phyloP scores from a whole-genome alignment of 2,329 filamentous ascomycete species.

The Cordyceps javanica region DNA sequence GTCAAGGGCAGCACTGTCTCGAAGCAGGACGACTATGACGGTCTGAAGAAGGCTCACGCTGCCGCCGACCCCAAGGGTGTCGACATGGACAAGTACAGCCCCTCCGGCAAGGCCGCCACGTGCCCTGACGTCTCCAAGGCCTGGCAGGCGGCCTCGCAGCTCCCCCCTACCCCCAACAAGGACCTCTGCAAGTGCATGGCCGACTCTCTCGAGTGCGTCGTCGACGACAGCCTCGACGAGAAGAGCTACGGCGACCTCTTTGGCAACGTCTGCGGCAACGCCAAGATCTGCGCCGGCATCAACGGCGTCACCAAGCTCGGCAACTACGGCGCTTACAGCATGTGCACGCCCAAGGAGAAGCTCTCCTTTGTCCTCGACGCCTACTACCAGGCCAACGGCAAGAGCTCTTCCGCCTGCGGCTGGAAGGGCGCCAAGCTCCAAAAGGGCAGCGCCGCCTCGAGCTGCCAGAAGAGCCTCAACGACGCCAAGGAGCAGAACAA shows the following conservation, averaged over 20 bases:
- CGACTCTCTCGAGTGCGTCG: slow-evolving; percentile 63
- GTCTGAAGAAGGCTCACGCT: slow-evolving; percentile 64
- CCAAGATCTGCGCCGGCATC: slow-evolving; percentile 61
- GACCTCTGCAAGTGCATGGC: slow-evolving; percentile 83
- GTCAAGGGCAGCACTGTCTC: slow-evolving; percentile 43
- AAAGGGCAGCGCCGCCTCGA: slow-evolving; percentile 38
- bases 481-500: slow-evolving; percentile 55
- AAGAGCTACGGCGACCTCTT: slow-evolving; percentile 65
- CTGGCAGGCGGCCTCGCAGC: slow-evolving; percentile 58
- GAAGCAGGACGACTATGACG: slow-evolving; percentile 68
- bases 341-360: slow-evolving; percentile 66
- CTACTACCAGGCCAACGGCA: slow-evolving; percentile 50
- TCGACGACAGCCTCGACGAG: slow-evolving; percentile 49
- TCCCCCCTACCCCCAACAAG: slow-evolving; percentile 77
- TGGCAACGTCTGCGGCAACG: slow-evolving; percentile 61
- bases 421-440: slow-evolving; percentile 62
- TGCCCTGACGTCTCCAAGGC: slow-evolving; percentile 62
- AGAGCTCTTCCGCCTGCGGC: slow-evolving; percentile 55
- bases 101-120: slow-evolving; percentile 61
- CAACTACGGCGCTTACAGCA: slow-evolving; percentile 69
- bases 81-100: slow-evolving; percentile 60
- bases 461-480: slow-evolving; percentile 53
- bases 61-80: slow-evolving; percentile 61
- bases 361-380: slow-evolving; percentile 48
- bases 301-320: slow-evolving; percentile 59